Percentiles rank a stretch among this genome's conserved stretches.
Conservation (phyloP, 495 filamentous ascomycete genomes). For the Xylaria flabelliformis region DNA sequence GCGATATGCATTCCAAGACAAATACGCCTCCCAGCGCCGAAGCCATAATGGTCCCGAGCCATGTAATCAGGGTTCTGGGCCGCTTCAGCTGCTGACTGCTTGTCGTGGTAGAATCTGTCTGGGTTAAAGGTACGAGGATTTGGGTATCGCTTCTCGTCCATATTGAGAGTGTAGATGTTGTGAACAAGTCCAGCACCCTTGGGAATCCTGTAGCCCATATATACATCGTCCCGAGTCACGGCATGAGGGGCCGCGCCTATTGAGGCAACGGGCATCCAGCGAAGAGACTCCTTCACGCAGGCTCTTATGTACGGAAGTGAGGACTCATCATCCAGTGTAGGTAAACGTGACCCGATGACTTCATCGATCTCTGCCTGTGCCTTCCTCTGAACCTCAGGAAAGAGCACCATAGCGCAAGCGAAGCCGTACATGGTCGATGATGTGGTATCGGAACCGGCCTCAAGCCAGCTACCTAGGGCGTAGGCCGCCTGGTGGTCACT, state of each 20-base stretch:
- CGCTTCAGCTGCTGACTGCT: not conserved
- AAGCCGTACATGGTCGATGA: conserved; percentile 34
- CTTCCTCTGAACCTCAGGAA: conserved; percentile 51
- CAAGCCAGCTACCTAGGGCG: not conserved
- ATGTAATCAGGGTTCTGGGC: not conserved
- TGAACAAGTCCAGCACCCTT: conserved; percentile 53
- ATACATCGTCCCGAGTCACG: conserved; percentile 57
- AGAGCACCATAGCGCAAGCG: conserved; percentile 57
- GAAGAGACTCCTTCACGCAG: conserved; percentile 61
- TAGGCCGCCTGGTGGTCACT: not conserved
- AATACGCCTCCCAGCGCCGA: conserved; percentile 65
- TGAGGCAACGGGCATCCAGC: conserved; percentile 64
- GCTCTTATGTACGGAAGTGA: conserved; percentile 49
- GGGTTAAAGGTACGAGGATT: conserved; percentile 38
- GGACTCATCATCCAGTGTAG: not conserved
- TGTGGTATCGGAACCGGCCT: not conserved
- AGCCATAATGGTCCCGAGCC: conserved; percentile 51
- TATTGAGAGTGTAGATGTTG: conserved; percentile 56
- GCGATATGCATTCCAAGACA: conserved; percentile 67
- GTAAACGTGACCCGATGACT: not conserved
- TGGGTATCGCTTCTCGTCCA: conserved; percentile 44
- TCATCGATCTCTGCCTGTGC: conserved; percentile 60
- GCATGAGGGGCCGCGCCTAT: conserved; percentile 61
- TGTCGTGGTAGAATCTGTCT: not conserved
- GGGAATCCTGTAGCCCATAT: conserved; percentile 58